Evolutionary conservation across 495 filamentous ascomycete genomes (phyloP).

Genomic region (Polyplosphaeria fusca): DNA sequence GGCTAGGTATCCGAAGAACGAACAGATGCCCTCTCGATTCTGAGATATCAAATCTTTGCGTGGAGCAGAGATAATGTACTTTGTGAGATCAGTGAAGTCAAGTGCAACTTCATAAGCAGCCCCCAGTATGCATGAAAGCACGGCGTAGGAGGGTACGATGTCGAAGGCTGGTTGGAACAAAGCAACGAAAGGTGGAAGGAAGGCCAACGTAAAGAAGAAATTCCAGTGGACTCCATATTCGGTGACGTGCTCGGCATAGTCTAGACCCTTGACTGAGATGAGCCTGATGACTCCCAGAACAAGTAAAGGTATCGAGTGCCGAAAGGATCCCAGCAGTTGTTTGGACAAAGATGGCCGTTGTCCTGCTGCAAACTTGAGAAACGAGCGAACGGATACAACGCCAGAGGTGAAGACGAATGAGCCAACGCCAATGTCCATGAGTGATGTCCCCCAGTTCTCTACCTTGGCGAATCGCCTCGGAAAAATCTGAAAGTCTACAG

Average conservation of each 20-base stretch:
- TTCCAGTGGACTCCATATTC: slow-evolving; percentile 99
- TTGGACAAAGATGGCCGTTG: slow-evolving; percentile 45
- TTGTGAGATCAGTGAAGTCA: slow-evolving; percentile 72
- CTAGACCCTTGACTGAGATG: slow-evolving; percentile 85
- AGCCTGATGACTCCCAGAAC: slow-evolving; percentile 77
- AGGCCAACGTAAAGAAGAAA: slow-evolving; percentile 95
- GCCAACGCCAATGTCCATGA: slow-evolving; percentile 97
- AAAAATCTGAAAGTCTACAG: slow-evolving; percentile 91
- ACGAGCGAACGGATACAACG: slow-evolving; percentile 82
- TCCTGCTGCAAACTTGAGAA: slow-evolving; percentile 65
- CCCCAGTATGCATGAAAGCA: slow-evolving; percentile 63
- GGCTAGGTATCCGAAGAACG: slow-evolving; percentile 87
- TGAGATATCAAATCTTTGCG: slow-evolving; percentile 73
- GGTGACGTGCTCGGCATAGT: slow-evolving; percentile 95
- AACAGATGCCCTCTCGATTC: slow-evolving; percentile 77
- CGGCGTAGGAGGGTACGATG: slow-evolving; percentile 67
- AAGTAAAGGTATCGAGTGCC: slow-evolving; percentile 80
- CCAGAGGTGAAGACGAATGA: slow-evolving; percentile 96
- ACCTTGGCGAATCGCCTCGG: slow-evolving; percentile 95
- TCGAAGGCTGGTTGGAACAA: slow-evolving; percentile 65
- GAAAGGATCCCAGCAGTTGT: slow-evolving; percentile 60
- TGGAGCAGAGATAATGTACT: slow-evolving; percentile 79
- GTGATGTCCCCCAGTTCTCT: slow-evolving; percentile 94
- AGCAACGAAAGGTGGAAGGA: slow-evolving; percentile 88
- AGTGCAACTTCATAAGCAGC: slow-evolving; percentile 69